phyloP scores from a whole-genome alignment of 2,329 filamentous ascomycete genomes.

The Cephalotrichum gorgonifer region DNA sequence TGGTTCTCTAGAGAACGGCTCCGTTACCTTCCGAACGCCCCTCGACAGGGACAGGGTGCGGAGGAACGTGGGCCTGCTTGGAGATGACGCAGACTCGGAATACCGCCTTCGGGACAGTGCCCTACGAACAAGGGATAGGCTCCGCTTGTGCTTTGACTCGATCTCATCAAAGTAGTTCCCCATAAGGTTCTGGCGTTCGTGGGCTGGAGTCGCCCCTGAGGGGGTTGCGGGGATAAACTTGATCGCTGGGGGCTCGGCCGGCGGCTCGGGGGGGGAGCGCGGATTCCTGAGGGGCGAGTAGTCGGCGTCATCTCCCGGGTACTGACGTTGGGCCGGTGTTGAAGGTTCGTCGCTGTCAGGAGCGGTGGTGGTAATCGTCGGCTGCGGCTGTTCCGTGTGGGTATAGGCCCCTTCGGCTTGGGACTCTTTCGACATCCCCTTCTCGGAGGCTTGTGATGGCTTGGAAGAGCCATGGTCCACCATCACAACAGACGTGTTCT shows the following conservation, averaged over 20 bases:
- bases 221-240: conserved; percentile 55
- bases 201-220: conserved; percentile 44
- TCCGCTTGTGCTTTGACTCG: conserved; percentile 30
- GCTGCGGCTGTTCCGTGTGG: neutral
- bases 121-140: conserved; percentile 41
- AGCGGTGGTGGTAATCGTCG: conserved; percentile 26
- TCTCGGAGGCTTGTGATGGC: conserved; percentile 33
- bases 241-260: conserved; percentile 29
- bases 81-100: conserved; percentile 31
- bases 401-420: neutral
- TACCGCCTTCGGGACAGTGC: conserved; percentile 38
- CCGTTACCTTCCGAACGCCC: conserved; percentile 20
- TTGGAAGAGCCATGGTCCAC: conserved; percentile 41
- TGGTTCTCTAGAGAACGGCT: conserved; percentile 15
- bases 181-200: conserved; percentile 39
- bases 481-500: conserved; percentile 53
- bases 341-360: conserved; percentile 28
- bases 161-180: conserved; percentile 43
- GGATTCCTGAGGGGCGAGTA: conserved; percentile 51
- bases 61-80: conserved; percentile 31
- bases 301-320: conserved; percentile 44
- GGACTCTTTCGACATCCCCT: conserved; percentile 10
- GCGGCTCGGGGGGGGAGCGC: conserved; percentile 45
- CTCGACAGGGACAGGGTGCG: conserved; percentile 45
- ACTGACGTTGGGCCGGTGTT: conserved; percentile 41